Percentiles rank a stretch among this genome's conserved stretches.
Evolutionary conservation across 2,329 filamentous ascomycete genomes (phyloP).

Genomic region (Neocatenulostroma microsporum): DNA sequence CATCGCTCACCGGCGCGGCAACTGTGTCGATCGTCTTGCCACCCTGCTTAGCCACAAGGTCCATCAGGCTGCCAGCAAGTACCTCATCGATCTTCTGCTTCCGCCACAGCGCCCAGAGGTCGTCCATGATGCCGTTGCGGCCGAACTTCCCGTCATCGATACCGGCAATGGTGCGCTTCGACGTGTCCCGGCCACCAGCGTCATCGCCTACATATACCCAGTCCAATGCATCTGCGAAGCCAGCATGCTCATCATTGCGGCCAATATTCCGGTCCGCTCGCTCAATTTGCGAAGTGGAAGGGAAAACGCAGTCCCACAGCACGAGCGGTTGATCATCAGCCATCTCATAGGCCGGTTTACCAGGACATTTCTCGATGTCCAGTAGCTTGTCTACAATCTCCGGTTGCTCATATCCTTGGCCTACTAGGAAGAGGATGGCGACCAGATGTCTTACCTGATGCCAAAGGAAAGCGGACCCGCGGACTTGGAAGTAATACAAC

Average conservation of each 20-base stretch:
- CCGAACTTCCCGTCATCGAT: constrained; percentile 56
- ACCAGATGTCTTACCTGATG: constrained; percentile 96
- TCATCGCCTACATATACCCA: constrained; percentile 77
- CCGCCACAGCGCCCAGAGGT: constrained; percentile 77
- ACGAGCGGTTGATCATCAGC: constrained; percentile 84
- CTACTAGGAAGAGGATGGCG: constrained; percentile 83
- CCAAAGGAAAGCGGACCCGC: constrained; percentile 92
- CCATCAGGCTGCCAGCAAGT: constrained; percentile 65
- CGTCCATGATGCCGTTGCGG: constrained; percentile 58
- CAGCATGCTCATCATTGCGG: constrained; percentile 22
- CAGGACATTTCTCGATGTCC: constrained; percentile 61
- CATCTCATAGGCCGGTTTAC: constrained; percentile 82
- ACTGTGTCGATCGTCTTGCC: neutral
- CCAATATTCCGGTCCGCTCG: constrained; percentile 5
- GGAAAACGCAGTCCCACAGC: constrained; percentile 93
- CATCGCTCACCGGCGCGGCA: neutral
- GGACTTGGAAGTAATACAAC: constrained; percentile 80
- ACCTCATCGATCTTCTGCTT: constrained; percentile 84
- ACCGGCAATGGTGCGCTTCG: constrained; percentile 25
- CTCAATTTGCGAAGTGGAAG: constrained; percentile 37
- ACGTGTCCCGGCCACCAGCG: constrained; percentile 27
- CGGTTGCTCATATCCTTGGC: constrained; percentile 75
- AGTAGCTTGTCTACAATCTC: constrained; percentile 66
- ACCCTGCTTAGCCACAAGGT: constrained; percentile 46
- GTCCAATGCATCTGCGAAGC: constrained; percentile 52